phyloP scores from a whole-genome alignment of 106 monocot species.

The Dactylorhiza incarnata region DNA sequence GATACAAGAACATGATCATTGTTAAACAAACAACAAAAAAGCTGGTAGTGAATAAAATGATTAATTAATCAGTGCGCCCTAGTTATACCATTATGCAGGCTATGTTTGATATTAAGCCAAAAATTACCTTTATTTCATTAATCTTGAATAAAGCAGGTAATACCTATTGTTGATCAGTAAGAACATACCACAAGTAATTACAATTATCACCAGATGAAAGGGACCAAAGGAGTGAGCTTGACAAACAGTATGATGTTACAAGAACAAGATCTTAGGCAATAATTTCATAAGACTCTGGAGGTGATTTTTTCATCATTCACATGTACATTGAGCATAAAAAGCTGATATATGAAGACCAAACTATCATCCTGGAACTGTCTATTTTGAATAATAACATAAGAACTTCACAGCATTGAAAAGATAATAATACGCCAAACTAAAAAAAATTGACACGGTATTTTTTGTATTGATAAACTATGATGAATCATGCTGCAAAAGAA shows the following conservation, averaged over 20 bases:
- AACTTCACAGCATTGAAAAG: not conserved
- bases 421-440: not conserved
- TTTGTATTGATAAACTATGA: not conserved
- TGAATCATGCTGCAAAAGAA: not conserved
- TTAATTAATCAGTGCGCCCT: not conserved
- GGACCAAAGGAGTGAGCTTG: too few relatives aligned
- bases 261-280: too few relatives aligned
- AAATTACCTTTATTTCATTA: not conserved
- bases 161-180: not conserved
- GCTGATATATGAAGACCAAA: not conserved
- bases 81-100: not conserved
- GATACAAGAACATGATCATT: not conserved
- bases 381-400: not conserved
- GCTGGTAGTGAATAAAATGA: not conserved
- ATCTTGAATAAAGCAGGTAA: not conserved
- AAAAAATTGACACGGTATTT: not conserved
- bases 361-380: not conserved
- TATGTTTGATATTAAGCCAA: not conserved
- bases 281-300: too few relatives aligned
- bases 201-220: not conserved
- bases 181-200: not conserved
- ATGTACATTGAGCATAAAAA: not conserved
- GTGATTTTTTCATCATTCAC: not conserved
- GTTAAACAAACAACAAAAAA: not conserved
- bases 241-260: too few relatives aligned